Evolutionary conservation across 345 rosid species (phyloP), one percentile per base, ranked within the genome.

Genomic region (Trapa incisa): DNA sequence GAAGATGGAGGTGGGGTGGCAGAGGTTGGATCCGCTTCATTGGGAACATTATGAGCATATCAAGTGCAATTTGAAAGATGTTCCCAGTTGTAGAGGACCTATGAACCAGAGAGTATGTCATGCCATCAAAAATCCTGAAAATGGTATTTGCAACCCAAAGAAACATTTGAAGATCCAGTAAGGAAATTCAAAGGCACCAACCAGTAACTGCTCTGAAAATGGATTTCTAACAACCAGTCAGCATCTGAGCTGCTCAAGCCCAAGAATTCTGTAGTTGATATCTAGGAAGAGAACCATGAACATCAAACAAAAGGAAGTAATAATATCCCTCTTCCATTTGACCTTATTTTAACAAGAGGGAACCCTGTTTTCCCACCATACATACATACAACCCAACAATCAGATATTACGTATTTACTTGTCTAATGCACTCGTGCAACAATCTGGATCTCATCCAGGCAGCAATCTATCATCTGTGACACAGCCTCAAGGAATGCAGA

Each of bases 381-480:
- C 63, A 58, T 58, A 58, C 63, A 58, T 35, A 58, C 63, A 35
- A 29, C 4, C 38, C 16, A 16, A 6, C 35, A 58, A 1, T 13
- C 63, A 11, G 63, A 58, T 32, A 1, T 32, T 58, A 58, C 32
- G 63, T 58, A 58, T 10, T 33, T 58, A 58, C 63, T 32, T 33
- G 63, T 13, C 63, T 58, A 58, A 35, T 58, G 37, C 35, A 32
- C 38, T 38, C 12, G 11, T 11, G 38, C 63, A 22, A 67, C 71
- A 67, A 72, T 67, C 29, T 22, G 29, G 29, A 22, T 22, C 67
- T 72, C 36, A 63, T 74, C 75, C 39, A 81, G 80, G 61, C 61
- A 64, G 35, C 33, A 65, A 66, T 81, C 80, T 79, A 81, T 74
- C 53, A 78, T 56, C 17, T 76, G 50, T 1, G 85, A 76, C n/a